Percentiles rank a stretch among this genome's conserved stretches.
Evolutionary conservation across 768 basidiomycete genomes (phyloP).

Genomic region (Sarcodon aspratus): DNA sequence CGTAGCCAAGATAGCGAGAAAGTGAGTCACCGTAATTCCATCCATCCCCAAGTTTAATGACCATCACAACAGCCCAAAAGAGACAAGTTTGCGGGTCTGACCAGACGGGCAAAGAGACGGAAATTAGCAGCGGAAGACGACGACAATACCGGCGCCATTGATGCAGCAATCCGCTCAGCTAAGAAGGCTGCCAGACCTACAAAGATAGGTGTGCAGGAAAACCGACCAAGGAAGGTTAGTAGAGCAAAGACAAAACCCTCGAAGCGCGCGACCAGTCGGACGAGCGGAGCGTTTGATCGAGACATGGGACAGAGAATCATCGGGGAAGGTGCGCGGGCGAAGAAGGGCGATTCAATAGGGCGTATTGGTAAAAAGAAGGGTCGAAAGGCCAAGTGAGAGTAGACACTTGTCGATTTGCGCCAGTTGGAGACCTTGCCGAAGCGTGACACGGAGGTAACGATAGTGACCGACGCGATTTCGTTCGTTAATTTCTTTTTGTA

Average conservation of each 20-base stretch:
- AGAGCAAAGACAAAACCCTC: constrained; percentile 12
- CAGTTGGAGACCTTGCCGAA: no score
- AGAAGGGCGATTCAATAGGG: constrained; percentile 46
- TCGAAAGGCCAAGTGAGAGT: constrained; percentile 16
- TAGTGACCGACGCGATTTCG: no score
- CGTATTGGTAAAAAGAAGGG: constrained; percentile 40
- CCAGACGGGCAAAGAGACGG: constrained; percentile 79
- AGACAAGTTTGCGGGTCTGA: constrained; percentile 71
- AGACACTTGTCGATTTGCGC: constrained; percentile 1
- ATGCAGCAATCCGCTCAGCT: constrained; percentile 75
- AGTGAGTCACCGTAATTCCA: constrained; percentile 10
- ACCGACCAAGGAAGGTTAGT: constrained; percentile 18
- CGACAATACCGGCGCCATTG: constrained; percentile 42
- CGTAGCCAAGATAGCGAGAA: constrained; percentile 18
- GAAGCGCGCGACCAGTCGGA: constrained; percentile 22
- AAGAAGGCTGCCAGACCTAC: constrained; percentile 67
- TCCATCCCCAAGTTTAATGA: constrained; percentile 1
- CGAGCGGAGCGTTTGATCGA: constrained; percentile 39
- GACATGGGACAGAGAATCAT: constrained; percentile 40
- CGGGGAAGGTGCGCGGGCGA: constrained; percentile 53
- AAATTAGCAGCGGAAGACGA: constrained; percentile 83
- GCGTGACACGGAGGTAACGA: no score
- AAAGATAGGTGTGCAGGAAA: constrained; percentile 58
- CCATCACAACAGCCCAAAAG: constrained; percentile 46
- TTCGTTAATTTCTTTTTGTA: no score